A percentile compares a stretch with the other conserved stretches of the same genome.
Evolutionary conservation across 441 rosid species (phyloP).

Genomic region (Pelargonium citronellum): DNA sequence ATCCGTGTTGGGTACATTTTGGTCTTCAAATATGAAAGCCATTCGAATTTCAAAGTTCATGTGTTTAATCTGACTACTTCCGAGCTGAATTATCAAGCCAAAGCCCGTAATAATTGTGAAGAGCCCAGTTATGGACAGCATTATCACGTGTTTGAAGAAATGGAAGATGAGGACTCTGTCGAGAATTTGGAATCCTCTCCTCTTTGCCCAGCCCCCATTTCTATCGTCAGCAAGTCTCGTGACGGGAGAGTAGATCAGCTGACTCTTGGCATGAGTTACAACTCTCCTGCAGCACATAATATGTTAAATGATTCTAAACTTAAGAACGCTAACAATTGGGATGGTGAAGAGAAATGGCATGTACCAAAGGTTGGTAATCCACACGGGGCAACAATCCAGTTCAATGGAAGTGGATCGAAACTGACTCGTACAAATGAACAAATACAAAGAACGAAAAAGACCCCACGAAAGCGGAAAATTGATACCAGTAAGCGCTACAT

Average conservation of each 20-base stretch:
- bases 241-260: constrained; percentile 24
- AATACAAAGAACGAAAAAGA: constrained; percentile 43
- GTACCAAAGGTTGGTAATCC: constrained; percentile 28
- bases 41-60: constrained; percentile 70
- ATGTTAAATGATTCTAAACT: constrained; percentile 49
- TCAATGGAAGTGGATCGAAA: constrained; percentile 22
- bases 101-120: constrained; percentile 31
- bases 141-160: constrained; percentile 62
- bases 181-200: constrained; percentile 40
- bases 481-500: constrained; percentile 59
- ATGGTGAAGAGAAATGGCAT: constrained; percentile 35
- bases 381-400: constrained; percentile 24
- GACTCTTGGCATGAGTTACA: constrained; percentile 39
- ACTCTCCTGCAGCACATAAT: constrained; percentile 53
- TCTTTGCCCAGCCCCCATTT: constrained; percentile 23
- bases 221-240: constrained; percentile 19
- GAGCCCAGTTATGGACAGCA: constrained; percentile 51
- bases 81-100: constrained; percentile 78
- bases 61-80: constrained; percentile 74
- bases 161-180: constrained; percentile 69
- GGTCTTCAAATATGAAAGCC: constrained; percentile 88
- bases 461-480: constrained; percentile 57
- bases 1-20: constrained; percentile 81
- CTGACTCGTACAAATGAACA: constrained; percentile 31
- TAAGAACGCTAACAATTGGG: constrained; percentile 30